Evolutionary conservation across 1,139 yeast species (phyloP), one percentile per base, ranked within the genome.

Genomic region (Saccharomyces pastorianus): DNA sequence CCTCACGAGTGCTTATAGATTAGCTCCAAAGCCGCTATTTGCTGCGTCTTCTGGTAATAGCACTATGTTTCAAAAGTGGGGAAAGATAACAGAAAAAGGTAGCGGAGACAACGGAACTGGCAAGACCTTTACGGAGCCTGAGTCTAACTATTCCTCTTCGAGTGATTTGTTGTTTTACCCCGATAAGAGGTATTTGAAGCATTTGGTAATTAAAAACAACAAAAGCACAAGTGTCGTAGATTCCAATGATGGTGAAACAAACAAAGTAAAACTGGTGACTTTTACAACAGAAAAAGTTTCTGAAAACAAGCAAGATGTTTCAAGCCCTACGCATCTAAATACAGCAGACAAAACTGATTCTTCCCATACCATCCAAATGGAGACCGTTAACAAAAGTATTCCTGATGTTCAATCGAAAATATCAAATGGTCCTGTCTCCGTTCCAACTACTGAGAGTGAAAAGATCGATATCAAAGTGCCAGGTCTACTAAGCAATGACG

Each of bases 91-190:
- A 23, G 25, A 23, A 4, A 4, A 6, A 23, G 6, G 25, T 23
- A 23, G 6, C 4, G 25, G 25, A 23, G 25, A 23, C 4, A 4
- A 4, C 5, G 4, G 25, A 23, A 23, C 25, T 23, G 25, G 6
- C 3, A 6, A 23, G 4, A 32, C 50, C 1, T 47, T 41, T 7
- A 23, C 49, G 9, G 23, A 32, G 20, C 25, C 34, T 28, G 44
- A 47, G 2, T 29, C 44, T 6, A 29, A 28, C 14, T 28, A 50
- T 32, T 17, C 6, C 7, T 6, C 11, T 48, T 17, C 61, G n/a
- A 58, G 58, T 44, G 62, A 61, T 38, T 49, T 61, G 17, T 56
- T 64, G 47, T 64, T 66, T 53, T 63, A 63, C 38, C 69, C 72
- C 8, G 68, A 67, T 48, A 63, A 58, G 48, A 58, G 54, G 44